Evolutionary conservation across 208 protist genomes (phyloP), one percentile per base, ranked within the genome.

Genomic region (Acanthamoeba sp.): DNA sequence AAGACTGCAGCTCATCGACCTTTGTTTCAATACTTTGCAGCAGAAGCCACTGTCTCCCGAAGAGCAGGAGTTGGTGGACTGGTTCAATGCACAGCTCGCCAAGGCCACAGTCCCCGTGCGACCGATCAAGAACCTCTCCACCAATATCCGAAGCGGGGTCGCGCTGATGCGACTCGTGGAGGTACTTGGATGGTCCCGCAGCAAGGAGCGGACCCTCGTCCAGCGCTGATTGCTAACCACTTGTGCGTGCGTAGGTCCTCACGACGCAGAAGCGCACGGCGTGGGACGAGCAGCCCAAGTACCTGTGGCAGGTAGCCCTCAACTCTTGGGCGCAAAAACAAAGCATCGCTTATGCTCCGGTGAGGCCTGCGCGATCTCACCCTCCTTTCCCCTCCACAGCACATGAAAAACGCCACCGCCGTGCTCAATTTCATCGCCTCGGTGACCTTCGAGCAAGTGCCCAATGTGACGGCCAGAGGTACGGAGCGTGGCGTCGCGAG

Each of bases 331-430:
- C 45, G 6, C 10, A 48, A 14, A 48, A 48, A 10, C 45, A 3
- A 48, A 48, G 18, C 12, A 59, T 27, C 2, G 55, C 2, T 59
- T 27, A 22, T 27, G 18, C 2, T 22, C 6, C 16, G 55, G 12
- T 55, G 48, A 55, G 48, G 6, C 48, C 10, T 55, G 48, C 48
- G 6, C 16, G 48, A 20, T 55, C 48, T 55, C 48, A 16, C 48
- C 16, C 3, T 59, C 18, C 55, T 59, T 10, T 48, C 45, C 45
- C 45, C 45, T 22, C 55, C 22, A 4, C 55, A 59, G 55, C 32
- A 85, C 76, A 85, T 85, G 76, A 85, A 85, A 48, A 85, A 85
- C 45, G 42, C 76, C 36, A 59, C 76, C 2, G 76, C 76, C 2
- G 40, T 85, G 40, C 76, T 85, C 45, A 48, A 57, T 18, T 85